Evolutionary conservation across 768 basidiomycete genomes (phyloP).

Genomic region (Dictyophora rubrovolvata): DNA sequence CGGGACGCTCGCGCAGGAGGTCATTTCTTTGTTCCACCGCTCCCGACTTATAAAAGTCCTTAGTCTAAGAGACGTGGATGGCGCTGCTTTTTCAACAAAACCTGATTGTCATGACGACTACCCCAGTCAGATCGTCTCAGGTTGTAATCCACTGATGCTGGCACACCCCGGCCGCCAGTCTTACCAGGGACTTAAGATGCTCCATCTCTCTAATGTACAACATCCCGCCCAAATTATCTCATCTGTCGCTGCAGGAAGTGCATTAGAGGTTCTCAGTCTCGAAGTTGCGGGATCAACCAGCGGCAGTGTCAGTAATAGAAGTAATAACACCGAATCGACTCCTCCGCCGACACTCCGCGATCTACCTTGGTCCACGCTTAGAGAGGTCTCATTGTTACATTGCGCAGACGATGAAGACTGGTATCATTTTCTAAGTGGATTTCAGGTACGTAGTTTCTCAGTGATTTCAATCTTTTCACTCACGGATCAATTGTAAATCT

Average conservation of each 20-base stretch:
- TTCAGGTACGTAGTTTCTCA: background rate
- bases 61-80: conserved; percentile 6
- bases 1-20: background rate
- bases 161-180: background rate
- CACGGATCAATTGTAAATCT: background rate
- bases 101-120: background rate
- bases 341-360: background rate
- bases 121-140: background rate
- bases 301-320: background rate
- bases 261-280: conserved; percentile 3
- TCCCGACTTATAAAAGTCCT: background rate
- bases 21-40: background rate
- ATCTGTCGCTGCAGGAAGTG: background rate
- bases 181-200: conserved; percentile 2
- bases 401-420: conserved; percentile 4
- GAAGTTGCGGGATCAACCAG: background rate
- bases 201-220: background rate
- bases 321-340: background rate
- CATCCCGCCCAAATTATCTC: background rate
- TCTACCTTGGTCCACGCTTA: conserved; percentile 6
- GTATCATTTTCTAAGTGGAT: conserved; percentile 3
- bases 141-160: background rate
- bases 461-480: background rate
- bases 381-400: conserved; percentile 2
- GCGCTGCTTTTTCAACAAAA: conserved; percentile 5